Conservation (phyloP, 148 eudicot genomes). For the Arbutus unedo region DNA sequence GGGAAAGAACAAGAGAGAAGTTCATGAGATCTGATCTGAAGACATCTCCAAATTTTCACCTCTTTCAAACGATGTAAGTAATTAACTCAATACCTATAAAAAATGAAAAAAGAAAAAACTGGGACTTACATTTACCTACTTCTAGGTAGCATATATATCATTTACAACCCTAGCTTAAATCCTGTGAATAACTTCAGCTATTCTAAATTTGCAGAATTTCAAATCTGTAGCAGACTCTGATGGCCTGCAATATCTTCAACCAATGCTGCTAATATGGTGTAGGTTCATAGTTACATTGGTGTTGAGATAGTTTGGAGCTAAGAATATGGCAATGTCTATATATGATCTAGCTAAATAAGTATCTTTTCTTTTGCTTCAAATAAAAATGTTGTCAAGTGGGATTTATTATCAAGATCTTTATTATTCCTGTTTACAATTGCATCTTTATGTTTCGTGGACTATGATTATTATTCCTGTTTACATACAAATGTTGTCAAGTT, state of each 20-base stretch:
- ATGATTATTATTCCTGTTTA: too few relatives aligned
- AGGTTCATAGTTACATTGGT: not conserved
- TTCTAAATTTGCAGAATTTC: constrained; percentile 11
- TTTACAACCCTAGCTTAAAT: not conserved
- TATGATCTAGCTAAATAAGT: not conserved
- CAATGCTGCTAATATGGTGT: not conserved
- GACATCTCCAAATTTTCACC: not conserved
- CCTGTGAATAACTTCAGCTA: not conserved
- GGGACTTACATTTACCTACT: too few relatives aligned
- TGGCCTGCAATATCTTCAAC: not conserved
- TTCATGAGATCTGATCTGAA: not conserved
- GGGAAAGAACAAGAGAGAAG: constrained; percentile 49
- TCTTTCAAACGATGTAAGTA: not conserved
- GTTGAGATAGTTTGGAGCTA: not conserved
- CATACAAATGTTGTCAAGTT: too few relatives aligned
- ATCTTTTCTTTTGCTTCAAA: too few relatives aligned
- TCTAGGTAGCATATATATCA: too few relatives aligned
- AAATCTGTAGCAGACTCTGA: constrained; percentile 8
- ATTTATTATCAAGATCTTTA: too few relatives aligned
- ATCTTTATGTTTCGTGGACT: too few relatives aligned
- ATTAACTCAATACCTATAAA: not conserved
- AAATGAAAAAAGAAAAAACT: not conserved
- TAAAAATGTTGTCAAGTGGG: too few relatives aligned
- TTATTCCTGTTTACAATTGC: too few relatives aligned
- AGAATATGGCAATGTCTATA: not conserved